Evolutionary conservation across 2,329 filamentous ascomycete genomes (phyloP).

Genomic region (Fusarium camptoceras): DNA sequence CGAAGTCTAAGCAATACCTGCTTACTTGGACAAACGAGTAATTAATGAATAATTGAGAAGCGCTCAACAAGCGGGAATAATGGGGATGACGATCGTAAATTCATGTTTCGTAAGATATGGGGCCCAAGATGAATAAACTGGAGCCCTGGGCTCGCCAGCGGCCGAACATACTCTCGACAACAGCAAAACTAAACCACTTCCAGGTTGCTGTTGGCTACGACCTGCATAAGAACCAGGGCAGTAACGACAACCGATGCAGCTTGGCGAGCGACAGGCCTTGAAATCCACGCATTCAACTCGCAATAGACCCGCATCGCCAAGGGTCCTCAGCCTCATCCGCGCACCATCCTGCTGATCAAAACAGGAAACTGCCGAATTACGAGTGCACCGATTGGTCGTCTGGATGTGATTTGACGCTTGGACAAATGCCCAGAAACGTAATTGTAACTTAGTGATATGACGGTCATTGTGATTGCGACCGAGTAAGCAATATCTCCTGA

Average conservation of each 20-base stretch:
- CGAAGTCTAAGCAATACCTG: neutral
- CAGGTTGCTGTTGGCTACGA: neutral
- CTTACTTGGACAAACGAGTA: neutral
- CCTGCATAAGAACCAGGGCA: neutral
- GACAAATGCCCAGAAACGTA: neutral
- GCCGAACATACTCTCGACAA: neutral
- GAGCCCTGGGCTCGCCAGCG: neutral
- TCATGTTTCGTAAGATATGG: neutral
- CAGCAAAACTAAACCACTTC: neutral
- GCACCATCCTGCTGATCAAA: neutral
- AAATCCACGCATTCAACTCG: neutral
- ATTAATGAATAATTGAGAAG: neutral
- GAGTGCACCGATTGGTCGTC: neutral
- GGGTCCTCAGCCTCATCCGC: neutral
- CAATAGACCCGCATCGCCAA: neutral
- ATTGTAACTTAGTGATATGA: neutral
- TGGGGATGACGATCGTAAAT: neutral
- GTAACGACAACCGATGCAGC: neutral
- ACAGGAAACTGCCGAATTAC: neutral
- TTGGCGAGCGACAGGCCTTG: neutral
- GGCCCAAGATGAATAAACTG: neutral
- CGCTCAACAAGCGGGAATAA: neutral
- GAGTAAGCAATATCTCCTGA: neutral
- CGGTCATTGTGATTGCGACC: neutral
- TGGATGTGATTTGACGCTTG: neutral